Conservation (phyloP, 2,329 filamentous ascomycete species). For the Diaporthe aspalathi region DNA sequence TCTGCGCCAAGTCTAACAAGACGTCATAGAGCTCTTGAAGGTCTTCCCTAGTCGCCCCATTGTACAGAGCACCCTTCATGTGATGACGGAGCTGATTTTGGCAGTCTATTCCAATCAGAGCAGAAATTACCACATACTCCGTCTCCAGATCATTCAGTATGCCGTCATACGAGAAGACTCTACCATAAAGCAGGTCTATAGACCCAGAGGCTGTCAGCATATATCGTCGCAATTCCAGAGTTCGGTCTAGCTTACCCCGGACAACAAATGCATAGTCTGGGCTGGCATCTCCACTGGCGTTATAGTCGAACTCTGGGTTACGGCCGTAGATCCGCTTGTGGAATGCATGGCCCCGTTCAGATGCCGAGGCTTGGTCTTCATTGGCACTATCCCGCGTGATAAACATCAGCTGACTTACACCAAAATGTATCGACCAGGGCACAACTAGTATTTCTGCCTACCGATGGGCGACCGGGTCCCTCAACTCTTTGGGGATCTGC, state of each 20-base stretch:
- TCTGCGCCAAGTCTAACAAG: background rate
- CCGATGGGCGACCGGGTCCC: background rate
- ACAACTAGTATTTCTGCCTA: background rate
- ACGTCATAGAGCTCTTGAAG: background rate
- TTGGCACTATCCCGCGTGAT: background rate
- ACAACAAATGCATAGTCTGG: constrained; percentile 17
- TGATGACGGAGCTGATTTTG: background rate
- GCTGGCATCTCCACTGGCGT: background rate
- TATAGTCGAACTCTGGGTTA: constrained; percentile 9
- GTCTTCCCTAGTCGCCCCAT: constrained; percentile 1
- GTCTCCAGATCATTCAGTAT: constrained; percentile 5
- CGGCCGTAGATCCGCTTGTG: constrained; percentile 10
- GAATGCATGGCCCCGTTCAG: background rate
- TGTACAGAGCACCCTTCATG: background rate
- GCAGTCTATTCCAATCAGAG: background rate
- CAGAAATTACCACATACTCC: background rate
- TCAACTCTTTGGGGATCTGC: background rate
- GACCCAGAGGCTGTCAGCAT: background rate
- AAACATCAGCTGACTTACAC: background rate
- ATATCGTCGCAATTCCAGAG: background rate
- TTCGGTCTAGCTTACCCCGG: background rate
- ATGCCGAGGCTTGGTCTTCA: background rate
- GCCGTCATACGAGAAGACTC: background rate
- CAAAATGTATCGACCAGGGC: background rate
- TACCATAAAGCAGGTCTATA: background rate